Evolutionary conservation across 78 protist species (phyloP), one percentile per base, ranked within the genome.

Genomic region (Polysphondylium violaceum): DNA sequence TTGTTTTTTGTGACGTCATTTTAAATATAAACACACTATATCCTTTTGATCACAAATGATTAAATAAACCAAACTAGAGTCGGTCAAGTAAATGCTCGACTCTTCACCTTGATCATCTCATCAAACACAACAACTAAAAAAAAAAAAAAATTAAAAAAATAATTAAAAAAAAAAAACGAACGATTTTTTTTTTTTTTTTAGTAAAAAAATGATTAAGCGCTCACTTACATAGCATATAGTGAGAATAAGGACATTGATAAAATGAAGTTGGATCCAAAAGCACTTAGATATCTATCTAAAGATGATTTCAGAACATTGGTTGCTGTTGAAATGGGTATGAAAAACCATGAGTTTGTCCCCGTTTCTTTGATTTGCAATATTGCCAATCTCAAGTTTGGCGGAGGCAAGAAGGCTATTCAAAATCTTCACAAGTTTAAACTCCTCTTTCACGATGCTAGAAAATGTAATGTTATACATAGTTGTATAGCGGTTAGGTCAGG

Each of bases 291-390:
- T 76, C 35, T 99, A 33, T 40, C 79, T 5, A 50, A 33, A 16
- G 99, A 98, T 21, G 98, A 98, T 59, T 94, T 95, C 38, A 88
- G 99, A 53, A 96, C 96, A 29, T 94, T 99, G 17, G 93, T 97
- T 0, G 98, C 99, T 1, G 91, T 88, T 12, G 99, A 98, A 76
- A 71, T 95, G 96, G 99, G 98, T 53, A 95, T 83, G 97, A 73
- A 76, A 51, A 98, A 98, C 69, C 99, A 98, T 81, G 98, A 98
- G 75, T n/a, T 94, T 0, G 99, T 98, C 1, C 99, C 99, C 2
- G 19, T 60, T 0, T 21, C 47, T 16, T 92, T 99, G 27, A 75
- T 99, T 50, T 89, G 93, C 21, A n/a, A 35, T 9, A 86, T 99
- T 25, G 95, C 99, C 0, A 95, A 85, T 36, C 87, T 98, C 7